A percentile compares a stretch with the other conserved stretches of the same genome.
phyloP scores from a whole-genome alignment of 75 land plant species.

The Pinus taeda region DNA sequence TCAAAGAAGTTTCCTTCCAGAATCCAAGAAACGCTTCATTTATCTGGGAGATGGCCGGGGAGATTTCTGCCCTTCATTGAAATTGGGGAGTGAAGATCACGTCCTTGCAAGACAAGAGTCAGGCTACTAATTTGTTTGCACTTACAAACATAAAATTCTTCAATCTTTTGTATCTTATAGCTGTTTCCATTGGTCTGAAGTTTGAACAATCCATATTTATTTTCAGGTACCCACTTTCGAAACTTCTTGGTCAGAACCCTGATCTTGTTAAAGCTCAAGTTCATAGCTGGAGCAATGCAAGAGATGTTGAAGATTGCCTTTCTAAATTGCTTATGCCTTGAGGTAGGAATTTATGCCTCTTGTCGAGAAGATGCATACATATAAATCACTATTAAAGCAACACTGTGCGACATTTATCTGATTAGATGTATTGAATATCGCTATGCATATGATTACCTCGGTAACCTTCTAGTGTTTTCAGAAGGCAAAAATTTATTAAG shows the following conservation, averaged over 20 bases:
- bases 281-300: slow-evolving; percentile 9
- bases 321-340: background rate
- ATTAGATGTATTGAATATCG: too few species aligned
- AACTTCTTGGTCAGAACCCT: background rate
- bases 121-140: background rate
- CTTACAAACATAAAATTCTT: background rate
- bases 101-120: slow-evolving; percentile 64
- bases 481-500: too few species aligned
- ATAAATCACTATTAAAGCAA: too few species aligned
- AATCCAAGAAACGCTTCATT: slow-evolving; percentile 32
- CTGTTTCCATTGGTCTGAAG: slow-evolving; percentile 4
- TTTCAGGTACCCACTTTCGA: slow-evolving; percentile 10
- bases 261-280: slow-evolving; percentile 11
- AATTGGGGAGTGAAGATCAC: slow-evolving; percentile 45
- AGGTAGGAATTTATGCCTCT: too few species aligned
- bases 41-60: slow-evolving; percentile 86
- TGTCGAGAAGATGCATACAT: too few species aligned
- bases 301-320: slow-evolving; percentile 12
- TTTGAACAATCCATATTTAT: background rate
- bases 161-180: background rate
- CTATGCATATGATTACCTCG: too few species aligned
- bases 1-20: slow-evolving; percentile 1
- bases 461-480: too few species aligned
- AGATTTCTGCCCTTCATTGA: slow-evolving; percentile 75
- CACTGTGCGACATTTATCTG: too few species aligned